Percentiles rank a stretch among this genome's conserved stretches.
Evolutionary conservation across 257 asterid genomes (phyloP).

Genomic region (Salvia hispanica): DNA sequence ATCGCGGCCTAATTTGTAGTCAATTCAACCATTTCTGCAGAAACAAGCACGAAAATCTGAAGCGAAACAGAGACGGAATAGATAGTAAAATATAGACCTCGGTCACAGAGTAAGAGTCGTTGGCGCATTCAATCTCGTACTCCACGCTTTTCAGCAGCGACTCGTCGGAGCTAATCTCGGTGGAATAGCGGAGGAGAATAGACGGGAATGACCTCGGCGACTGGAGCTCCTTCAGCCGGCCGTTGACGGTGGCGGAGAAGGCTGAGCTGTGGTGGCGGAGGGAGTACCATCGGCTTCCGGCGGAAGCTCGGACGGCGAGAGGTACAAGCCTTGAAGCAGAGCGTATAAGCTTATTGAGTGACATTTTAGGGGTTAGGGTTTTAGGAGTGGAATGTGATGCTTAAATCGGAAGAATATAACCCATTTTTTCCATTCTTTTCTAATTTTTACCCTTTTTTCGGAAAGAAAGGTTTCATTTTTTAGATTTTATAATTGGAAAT

Average conservation of each 20-base stretch:
- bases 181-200: constrained; percentile 21
- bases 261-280: constrained; percentile 5
- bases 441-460: too few relatives aligned
- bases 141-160: not conserved
- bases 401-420: too few relatives aligned
- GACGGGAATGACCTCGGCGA: constrained; percentile 11
- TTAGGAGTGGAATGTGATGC: too few relatives aligned
- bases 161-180: not conserved
- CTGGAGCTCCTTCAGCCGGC: not conserved
- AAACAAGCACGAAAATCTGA: not conserved
- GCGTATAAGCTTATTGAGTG: not conserved
- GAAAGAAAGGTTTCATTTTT: too few relatives aligned
- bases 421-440: too few relatives aligned
- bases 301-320: constrained; percentile 5
- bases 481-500: too few relatives aligned
- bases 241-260: not conserved
- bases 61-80: not conserved
- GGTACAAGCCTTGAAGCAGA: constrained; percentile 22
- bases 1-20: not conserved
- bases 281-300: not conserved
- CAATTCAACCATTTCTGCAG: not conserved
- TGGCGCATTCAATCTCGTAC: not conserved
- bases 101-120: not conserved
- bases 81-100: not conserved
- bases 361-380: constrained; percentile 5